Evolutionary conservation across 768 basidiomycete species (phyloP).

Genomic region (Xerocomus spinulosus): DNA sequence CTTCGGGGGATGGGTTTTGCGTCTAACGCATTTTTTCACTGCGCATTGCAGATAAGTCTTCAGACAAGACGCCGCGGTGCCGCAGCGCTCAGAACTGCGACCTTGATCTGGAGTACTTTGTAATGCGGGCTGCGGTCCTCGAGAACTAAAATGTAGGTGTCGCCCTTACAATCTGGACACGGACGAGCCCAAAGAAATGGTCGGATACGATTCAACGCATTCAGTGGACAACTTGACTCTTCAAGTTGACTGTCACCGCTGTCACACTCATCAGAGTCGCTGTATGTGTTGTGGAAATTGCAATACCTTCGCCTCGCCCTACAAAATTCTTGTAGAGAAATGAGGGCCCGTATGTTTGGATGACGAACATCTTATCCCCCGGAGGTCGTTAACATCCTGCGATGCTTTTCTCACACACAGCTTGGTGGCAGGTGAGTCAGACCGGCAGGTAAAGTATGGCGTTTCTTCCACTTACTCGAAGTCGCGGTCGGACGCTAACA

Average conservation of each 20-base stretch:
- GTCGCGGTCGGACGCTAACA: constrained; percentile 13
- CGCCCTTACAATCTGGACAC: background rate
- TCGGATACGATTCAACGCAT: background rate
- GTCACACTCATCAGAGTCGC: no score
- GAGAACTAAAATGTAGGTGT: background rate
- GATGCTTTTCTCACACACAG: constrained; percentile 28
- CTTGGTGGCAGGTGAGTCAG: constrained; percentile 28
- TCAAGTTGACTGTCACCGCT: constrained; percentile 1
- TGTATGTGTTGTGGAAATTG: background rate
- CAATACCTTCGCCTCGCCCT: background rate
- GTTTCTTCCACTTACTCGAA: constrained; percentile 17
- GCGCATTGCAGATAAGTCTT: no score
- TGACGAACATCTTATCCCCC: constrained; percentile 1
- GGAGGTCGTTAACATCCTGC: constrained; percentile 7
- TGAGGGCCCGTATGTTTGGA: background rate
- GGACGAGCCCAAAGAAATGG: background rate
- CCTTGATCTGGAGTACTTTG: background rate
- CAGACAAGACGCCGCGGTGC: constrained; percentile 4
- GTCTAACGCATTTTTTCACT: no score
- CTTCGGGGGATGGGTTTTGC: no score
- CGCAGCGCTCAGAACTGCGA: constrained; percentile 5
- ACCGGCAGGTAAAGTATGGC: constrained; percentile 27
- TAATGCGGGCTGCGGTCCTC: background rate
- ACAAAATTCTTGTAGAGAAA: background rate
- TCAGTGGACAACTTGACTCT: background rate